Evolutionary conservation across 2,329 filamentous ascomycete genomes (phyloP), one percentile per base, ranked within the genome.

Genomic region (Colletotrichum tabaci): DNA sequence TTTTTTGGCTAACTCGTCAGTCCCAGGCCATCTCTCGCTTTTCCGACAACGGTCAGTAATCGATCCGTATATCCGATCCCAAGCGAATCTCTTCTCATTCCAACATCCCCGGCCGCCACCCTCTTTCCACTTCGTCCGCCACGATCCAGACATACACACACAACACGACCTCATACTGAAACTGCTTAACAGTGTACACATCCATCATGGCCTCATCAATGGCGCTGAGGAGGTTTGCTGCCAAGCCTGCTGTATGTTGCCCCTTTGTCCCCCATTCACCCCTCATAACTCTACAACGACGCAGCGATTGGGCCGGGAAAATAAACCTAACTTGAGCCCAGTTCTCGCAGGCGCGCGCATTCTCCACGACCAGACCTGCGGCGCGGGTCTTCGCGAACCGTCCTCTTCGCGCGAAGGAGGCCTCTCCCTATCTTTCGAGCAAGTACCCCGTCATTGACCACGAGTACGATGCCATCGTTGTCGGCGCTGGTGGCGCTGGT

Each of bases 361-460:
- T 99, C 86, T 97, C 96, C 74, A 94, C 94, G 74, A 96, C 96
- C 74, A 91, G 92, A 79, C 90, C 94, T 76, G 92, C 90, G 78
- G 94, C 94, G 80, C 92, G 93, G 82, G 94, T 98, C 82, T 93
- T 97, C 82, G 91, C 93, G 78, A 96, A 93, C 84, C 90, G 91
- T 77, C 94, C 94, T 76, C 88, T 98, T 76, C 92, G 95, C 83
- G 96, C 96, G 69, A 98, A 97, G 87, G 95, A 98, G 87, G 95
- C 95, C 42, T 94, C 94, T 74, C 92, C 94, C 58, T 94, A 94
- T 81, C 89, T 98, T 78, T 93, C 92, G 84, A 92, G 88, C 84
- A 96, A 98, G 85, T 98, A 99, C 84, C 93, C 95, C 61, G 94
- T 99, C 78, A 95, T 99, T 83, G 96, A 98, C 83, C 96, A 99